Conservation (phyloP, 1,284 basidiomycete species). For the Papiliotrema laurentii region DNA sequence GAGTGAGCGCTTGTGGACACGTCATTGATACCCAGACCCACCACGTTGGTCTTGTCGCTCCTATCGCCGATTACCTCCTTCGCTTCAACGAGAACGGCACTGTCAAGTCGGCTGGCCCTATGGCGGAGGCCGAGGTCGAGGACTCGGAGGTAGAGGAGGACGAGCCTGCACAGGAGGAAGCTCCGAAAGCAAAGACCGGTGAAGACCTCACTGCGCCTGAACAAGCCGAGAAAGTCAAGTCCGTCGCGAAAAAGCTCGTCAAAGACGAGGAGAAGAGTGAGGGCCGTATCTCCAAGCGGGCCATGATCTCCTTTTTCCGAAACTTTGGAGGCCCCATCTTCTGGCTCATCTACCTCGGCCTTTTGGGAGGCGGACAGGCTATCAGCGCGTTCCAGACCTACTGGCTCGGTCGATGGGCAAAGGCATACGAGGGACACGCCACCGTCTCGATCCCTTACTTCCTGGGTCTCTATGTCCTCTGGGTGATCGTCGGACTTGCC, state of each 20-base stretch:
- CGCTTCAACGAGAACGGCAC: conserved; percentile 55
- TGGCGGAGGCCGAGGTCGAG: conserved; percentile 23
- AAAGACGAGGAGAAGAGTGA: conserved; percentile 59
- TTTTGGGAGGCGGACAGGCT: conserved; percentile 33
- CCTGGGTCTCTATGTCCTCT: conserved; percentile 52
- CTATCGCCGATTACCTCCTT: conserved; percentile 62
- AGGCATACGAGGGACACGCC: conserved; percentile 52
- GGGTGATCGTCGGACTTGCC: conserved; percentile 35
- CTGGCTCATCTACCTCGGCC: conserved; percentile 43
- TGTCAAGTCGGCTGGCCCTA: conserved; percentile 40
- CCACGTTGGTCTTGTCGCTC: conserved; percentile 62
- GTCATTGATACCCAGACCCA: conserved; percentile 55
- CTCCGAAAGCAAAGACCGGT: conserved; percentile 40
- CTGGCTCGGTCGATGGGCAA: conserved; percentile 60
- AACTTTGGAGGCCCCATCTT: conserved; percentile 49
- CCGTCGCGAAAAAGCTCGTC: conserved; percentile 48
- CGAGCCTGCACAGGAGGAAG: conserved; percentile 32
- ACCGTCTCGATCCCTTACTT: conserved; percentile 48
- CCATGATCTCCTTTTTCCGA: conserved; percentile 49
- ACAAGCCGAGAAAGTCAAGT: conserved; percentile 39
- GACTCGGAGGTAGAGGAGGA: conserved; percentile 42
- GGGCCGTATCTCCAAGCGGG: conserved; percentile 52
- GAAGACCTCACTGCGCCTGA: conserved; percentile 28
- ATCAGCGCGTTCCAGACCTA: conserved; percentile 53
- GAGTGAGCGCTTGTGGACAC: conserved; percentile 39